These are phyloP conservation scores for Pseudogymnoascus sp. DNA, from an alignment of 2,329 filamentous ascomycete genomes.

Conservation along the genomic window DNA sequence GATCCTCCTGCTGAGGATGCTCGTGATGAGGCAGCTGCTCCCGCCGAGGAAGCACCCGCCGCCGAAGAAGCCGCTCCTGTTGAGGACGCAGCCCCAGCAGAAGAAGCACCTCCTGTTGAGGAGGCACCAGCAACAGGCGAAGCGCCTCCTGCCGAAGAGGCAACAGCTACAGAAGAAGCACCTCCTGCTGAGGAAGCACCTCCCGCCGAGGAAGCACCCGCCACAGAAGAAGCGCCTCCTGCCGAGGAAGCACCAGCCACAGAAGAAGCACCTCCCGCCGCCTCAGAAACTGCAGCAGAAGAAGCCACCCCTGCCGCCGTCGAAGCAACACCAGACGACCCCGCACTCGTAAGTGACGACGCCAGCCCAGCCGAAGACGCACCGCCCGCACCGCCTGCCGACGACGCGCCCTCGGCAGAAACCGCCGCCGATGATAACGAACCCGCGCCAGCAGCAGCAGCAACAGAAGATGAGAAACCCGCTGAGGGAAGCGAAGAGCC, in stretches of 20 bases:
- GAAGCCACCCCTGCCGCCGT: slow-evolving; percentile 7
- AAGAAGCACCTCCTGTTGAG: neutral
- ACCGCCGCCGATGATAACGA: neutral
- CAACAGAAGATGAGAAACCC: slow-evolving; percentile 3
- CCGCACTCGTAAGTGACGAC: neutral
- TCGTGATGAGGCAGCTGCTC: neutral
- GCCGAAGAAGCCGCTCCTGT: neutral
- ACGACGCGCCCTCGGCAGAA: slow-evolving; percentile 9
- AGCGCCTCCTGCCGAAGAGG: neutral
- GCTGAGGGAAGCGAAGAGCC: neutral
- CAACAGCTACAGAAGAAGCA: neutral
- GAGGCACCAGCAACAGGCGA: slow-evolving; percentile 6
- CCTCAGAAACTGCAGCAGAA: neutral
- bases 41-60: neutral
- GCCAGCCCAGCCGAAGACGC: slow-evolving; percentile 12
- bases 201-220: too few species aligned
- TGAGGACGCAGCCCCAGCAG: neutral
- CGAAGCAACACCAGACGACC: too few species aligned
- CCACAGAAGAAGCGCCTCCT: neutral
- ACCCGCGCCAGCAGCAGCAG: slow-evolving; percentile 1
- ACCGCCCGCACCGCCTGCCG: neutral
- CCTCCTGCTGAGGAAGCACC: neutral
- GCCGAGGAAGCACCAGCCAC: neutral
- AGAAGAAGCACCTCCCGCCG: slow-evolving; percentile 7
- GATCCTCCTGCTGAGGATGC: neutral